phyloP scores from a whole-genome alignment of 2,329 filamentous ascomycete species.

The Colletotrichum musae region DNA sequence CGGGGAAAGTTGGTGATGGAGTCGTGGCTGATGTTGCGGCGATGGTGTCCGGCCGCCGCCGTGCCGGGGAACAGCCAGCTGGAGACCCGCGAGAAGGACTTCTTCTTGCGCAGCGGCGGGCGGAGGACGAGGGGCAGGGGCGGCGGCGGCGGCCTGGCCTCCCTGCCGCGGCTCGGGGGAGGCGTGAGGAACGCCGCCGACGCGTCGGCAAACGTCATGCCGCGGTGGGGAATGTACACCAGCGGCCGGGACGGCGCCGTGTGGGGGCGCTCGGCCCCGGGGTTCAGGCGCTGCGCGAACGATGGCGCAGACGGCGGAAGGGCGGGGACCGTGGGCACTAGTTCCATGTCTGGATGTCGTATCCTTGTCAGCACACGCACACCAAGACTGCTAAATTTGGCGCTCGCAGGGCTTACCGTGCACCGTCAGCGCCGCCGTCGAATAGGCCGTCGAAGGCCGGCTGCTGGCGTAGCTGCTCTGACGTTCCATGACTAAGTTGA shows the following conservation, averaged over 20 bases:
- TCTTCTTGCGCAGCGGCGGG: slow-evolving; percentile 76
- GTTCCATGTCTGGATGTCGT: slow-evolving; percentile 57
- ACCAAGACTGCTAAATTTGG: slow-evolving; percentile 27
- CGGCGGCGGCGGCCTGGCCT: slow-evolving; percentile 63
- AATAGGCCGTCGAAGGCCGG: slow-evolving; percentile 67
- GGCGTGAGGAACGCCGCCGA: slow-evolving; percentile 50
- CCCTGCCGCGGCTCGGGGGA: slow-evolving; percentile 45
- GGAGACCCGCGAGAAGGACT: slow-evolving; percentile 75
- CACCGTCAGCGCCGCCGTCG: slow-evolving; percentile 49
- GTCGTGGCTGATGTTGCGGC: slow-evolving; percentile 60
- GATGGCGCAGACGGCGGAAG: slow-evolving; percentile 70
- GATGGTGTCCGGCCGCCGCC: slow-evolving; percentile 48
- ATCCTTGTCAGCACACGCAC: slow-evolving; percentile 27
- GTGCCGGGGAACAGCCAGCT: slow-evolving; percentile 68
- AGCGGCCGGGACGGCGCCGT: slow-evolving; percentile 53
- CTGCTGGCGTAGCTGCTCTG: slow-evolving; percentile 70
- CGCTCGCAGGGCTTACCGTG: slow-evolving; percentile 31
- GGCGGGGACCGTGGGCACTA: slow-evolving; percentile 70
- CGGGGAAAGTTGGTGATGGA: slow-evolving; percentile 69
- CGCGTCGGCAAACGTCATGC: slow-evolving; percentile 49
- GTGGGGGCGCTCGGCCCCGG: slow-evolving; percentile 54
- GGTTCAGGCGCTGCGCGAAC: slow-evolving; percentile 69
- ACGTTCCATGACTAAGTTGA: slow-evolving; percentile 72
- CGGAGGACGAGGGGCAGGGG: slow-evolving; percentile 71
- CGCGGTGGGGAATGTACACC: slow-evolving; percentile 50